phyloP scores from a whole-genome alignment of 1,139 yeast genomes.

The Diutina sp. region DNA sequence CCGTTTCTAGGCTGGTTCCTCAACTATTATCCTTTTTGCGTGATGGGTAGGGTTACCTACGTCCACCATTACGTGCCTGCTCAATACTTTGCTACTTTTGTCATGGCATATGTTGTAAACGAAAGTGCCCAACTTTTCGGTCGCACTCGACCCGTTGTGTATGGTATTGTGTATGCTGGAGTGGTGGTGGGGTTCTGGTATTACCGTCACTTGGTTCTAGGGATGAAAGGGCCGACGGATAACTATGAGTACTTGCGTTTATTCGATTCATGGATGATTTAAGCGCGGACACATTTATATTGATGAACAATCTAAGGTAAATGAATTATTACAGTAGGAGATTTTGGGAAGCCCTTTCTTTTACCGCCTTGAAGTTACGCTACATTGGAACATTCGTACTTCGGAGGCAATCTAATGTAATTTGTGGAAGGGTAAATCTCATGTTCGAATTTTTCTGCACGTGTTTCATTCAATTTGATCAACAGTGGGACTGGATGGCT shows the following conservation, averaged over 20 bases:
- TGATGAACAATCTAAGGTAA: not conserved
- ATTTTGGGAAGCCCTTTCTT: too few species aligned
- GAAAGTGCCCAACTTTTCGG: not conserved
- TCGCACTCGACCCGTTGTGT: conserved; percentile 8
- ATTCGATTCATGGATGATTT: conserved; percentile 14
- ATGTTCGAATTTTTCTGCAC: too few species aligned
- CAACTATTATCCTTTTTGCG: conserved; percentile 19
- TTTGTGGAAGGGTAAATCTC: too few species aligned
- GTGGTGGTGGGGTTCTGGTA: conserved; percentile 18
- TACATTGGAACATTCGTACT: too few species aligned
- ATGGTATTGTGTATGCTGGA: conserved; percentile 10
- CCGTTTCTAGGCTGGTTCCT: conserved; percentile 21
- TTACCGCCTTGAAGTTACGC: too few species aligned
- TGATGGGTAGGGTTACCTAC: conserved; percentile 24
- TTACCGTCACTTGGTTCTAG: conserved; percentile 17
- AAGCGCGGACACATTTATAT: not conserved
- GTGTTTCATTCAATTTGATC: too few species aligned
- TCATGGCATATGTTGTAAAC: conserved; percentile 23
- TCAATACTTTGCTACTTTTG: conserved; percentile 19
- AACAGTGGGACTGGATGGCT: too few species aligned
- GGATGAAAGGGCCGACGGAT: conserved; percentile 19
- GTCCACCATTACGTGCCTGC: conserved; percentile 26
- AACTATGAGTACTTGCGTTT: conserved; percentile 15
- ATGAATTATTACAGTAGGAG: too few species aligned
- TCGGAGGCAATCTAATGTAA: too few species aligned